phyloP scores from a whole-genome alignment of 148 eudicot genomes.

The Vaccinium myrtillus region DNA sequence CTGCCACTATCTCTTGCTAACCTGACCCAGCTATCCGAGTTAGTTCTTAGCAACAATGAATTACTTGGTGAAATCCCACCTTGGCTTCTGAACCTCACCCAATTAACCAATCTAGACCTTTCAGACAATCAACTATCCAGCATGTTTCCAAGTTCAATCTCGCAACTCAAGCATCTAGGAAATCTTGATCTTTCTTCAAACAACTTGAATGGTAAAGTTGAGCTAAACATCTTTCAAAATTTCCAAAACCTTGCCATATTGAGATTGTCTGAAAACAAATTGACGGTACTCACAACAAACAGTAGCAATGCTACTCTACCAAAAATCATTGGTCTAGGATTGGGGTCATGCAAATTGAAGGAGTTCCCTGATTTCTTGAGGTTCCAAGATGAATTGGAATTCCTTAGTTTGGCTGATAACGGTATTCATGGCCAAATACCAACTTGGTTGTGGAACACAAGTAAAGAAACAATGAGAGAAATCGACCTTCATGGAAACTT shows the following conservation, averaged over 20 bases:
- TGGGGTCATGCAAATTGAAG: conserved; percentile 8
- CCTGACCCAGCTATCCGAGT: neutral
- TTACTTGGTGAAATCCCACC: neutral
- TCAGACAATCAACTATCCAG: neutral
- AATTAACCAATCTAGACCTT: neutral
- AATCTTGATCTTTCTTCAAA: neutral
- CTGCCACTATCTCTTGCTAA: neutral
- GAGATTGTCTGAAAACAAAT: neutral
- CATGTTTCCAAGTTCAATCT: neutral
- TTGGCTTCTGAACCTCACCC: neutral
- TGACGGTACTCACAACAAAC: neutral
- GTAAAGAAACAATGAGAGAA: too few relatives aligned
- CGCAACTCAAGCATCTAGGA: neutral
- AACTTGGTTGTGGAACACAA: conserved; percentile 7
- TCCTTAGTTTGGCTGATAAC: conserved; percentile 10
- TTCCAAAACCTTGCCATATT: neutral
- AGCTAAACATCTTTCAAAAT: neutral
- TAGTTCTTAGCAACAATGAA: neutral
- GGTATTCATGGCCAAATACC: conserved; percentile 24
- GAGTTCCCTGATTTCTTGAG: conserved; percentile 20
- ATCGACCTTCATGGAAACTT: too few relatives aligned
- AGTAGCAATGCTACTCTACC: neutral
- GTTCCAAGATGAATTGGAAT: conserved; percentile 10
- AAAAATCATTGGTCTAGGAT: neutral
- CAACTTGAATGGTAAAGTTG: conserved; percentile 8